Evolutionary conservation across 176 grass and related monocot genomes (phyloP), one percentile per base, ranked within the genome.

Genomic region (Panicum miliaceum): DNA sequence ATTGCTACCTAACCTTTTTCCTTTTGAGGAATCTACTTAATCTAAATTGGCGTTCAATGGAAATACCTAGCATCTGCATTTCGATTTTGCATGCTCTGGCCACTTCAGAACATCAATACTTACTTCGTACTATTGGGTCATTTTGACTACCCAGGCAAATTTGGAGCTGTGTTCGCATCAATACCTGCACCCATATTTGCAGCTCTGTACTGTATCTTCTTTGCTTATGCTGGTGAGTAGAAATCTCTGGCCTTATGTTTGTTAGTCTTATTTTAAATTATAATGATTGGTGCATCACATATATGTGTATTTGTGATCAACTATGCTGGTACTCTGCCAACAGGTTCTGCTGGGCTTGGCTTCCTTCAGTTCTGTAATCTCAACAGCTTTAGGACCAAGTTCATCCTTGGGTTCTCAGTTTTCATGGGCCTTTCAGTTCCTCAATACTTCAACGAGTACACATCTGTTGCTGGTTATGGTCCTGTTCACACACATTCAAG

Each of bases 301-400:
- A 68, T 5, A 36, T 43, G 36, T 79, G 16, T 46, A 82, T 70
- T 46, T 84, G 22, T 71, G 25, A 84, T 64, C 46, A 83, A 88
- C 42, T 88, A 19, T 79, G n/a, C 20, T 82, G 12, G 5, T 73
- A 40, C 78, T 86, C 23, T 66, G 16, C 81, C 20, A 53, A 93
- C 81, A 99, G 97, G 97, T 91, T 85, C 93, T 60, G 91, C 81
- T 72, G 97, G 97, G 25, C 67, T 99, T 72, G 87, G 91, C 68
- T 99, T 99, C 69, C 97, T 99, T 77, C 97, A 99, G 60, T 99
- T 99, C 81, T 99, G 97, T 79, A 99, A 99, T 59, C 91, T 99
- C 26, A 99, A 99, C 84, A 99, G 91, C 78, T 99, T 96, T 82
- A 88, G 97, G 57, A 99, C 97, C 16, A 94, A 92, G 81, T 99